Evolutionary conservation across 371 early-diverging fungal species (phyloP).

Genomic region (Mortierella sp.): DNA sequence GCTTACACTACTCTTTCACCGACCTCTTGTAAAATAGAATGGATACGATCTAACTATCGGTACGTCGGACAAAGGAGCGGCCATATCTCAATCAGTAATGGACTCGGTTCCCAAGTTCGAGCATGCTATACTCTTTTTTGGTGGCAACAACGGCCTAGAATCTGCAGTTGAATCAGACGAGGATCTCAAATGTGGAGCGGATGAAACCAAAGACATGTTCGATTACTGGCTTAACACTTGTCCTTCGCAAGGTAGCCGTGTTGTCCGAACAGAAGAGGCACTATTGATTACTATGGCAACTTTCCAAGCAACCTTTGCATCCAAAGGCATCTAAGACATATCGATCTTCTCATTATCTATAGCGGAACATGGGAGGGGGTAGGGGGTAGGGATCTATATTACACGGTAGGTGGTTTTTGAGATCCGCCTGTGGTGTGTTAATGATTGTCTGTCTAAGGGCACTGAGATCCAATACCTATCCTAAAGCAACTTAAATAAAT

Average conservation of each 20-base stretch:
- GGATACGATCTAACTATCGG: slow-evolving; percentile 81
- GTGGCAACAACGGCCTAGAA: slow-evolving; percentile 76
- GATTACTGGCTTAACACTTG: slow-evolving; percentile 73
- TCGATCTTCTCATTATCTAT: too few relatives aligned
- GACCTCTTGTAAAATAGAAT: slow-evolving; percentile 40
- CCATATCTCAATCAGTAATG: slow-evolving; percentile 54
- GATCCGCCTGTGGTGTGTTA: too few relatives aligned
- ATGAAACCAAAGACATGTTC: slow-evolving; percentile 73
- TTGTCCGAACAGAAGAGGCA: slow-evolving; percentile 76
- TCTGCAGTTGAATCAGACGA: slow-evolving; percentile 79
- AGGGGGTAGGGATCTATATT: too few relatives aligned
- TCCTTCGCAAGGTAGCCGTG: slow-evolving; percentile 69
- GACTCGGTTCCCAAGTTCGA: slow-evolving; percentile 50
- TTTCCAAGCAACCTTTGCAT: slow-evolving; percentile 30
- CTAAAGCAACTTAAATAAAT: too few relatives aligned
- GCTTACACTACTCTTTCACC: too few relatives aligned
- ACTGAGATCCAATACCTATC: too few relatives aligned
- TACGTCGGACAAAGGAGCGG: slow-evolving; percentile 69
- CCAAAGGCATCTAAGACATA: slow-evolving; percentile 26
- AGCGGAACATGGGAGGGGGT: too few relatives aligned
- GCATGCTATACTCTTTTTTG: slow-evolving; percentile 77
- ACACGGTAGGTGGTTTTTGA: too few relatives aligned
- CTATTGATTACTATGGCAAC: slow-evolving; percentile 40
- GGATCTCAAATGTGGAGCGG: slow-evolving; percentile 65
- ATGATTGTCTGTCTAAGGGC: too few relatives aligned